phyloP scores from a whole-genome alignment of 768 basidiomycete species.

The Lactifluus volemus region DNA sequence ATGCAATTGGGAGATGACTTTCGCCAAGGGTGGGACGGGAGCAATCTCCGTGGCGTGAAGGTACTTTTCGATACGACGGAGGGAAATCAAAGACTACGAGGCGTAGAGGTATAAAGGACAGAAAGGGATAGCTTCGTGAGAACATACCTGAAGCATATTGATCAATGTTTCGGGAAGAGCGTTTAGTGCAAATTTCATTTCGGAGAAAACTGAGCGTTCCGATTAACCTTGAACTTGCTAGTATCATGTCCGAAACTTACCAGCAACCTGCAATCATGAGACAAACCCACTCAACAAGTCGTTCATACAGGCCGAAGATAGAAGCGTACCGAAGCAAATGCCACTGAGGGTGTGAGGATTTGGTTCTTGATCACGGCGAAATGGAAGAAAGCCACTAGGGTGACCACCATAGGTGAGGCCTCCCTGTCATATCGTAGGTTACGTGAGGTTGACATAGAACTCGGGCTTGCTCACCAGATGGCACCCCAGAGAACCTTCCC shows the following conservation, averaged over 20 bases:
- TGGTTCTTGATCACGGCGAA: conserved; percentile 66
- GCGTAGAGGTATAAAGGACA: not conserved
- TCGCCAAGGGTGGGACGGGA: conserved; percentile 47
- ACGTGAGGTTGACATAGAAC: not conserved
- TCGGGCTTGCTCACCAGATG: conserved; percentile 36
- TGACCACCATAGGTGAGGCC: conserved; percentile 41
- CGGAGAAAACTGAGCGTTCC: conserved; percentile 55
- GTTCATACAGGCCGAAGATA: not conserved
- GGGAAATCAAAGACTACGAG: conserved; percentile 62
- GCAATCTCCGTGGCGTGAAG: conserved; percentile 65
- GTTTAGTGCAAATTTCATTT: conserved; percentile 83
- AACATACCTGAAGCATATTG: conserved; percentile 67
- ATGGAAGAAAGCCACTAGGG: conserved; percentile 45
- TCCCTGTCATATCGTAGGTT: conserved; percentile 23
- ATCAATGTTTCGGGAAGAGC: conserved; percentile 88
- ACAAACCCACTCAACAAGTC: not conserved
- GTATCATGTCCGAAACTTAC: conserved; percentile 23
- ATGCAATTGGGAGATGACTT: conserved; percentile 53
- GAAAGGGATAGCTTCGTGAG: not conserved
- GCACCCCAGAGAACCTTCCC: conserved; percentile 38
- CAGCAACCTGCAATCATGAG: conserved; percentile 30
- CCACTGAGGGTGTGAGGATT: conserved; percentile 70
- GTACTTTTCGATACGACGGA: conserved; percentile 89
- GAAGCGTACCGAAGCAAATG: conserved; percentile 49
- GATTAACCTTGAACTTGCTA: not conserved